These are phyloP conservation scores for Beauveria asiatica DNA, from an alignment of 2,329 filamentous ascomycete genomes.

Conservation along the genomic window DNA sequence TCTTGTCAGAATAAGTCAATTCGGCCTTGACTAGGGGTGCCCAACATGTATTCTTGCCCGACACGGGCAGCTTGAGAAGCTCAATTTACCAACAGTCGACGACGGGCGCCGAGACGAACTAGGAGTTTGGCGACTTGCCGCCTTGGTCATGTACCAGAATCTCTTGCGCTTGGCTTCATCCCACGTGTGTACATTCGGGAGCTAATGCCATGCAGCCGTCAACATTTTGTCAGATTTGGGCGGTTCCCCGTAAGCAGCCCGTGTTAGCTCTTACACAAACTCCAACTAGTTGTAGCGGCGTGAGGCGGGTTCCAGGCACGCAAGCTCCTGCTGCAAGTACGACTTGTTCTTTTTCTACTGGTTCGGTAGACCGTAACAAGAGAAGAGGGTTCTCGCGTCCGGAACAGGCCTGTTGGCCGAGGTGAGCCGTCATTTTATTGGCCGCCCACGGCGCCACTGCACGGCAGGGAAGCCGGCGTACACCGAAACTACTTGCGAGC, in stretches of 20 bases:
- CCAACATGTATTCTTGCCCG: slow-evolving; percentile 4
- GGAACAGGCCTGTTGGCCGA: not conserved
- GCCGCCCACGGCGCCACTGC: not conserved
- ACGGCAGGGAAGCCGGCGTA: not conserved
- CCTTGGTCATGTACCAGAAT: not conserved
- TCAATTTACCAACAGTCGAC: not conserved
- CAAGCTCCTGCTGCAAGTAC: not conserved
- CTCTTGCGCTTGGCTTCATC: not conserved
- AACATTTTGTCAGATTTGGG: slow-evolving; percentile 5
- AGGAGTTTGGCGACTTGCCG: slow-evolving; percentile 7
- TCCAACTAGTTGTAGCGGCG: not conserved
- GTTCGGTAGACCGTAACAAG: not conserved
- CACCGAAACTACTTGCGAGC: slow-evolving; percentile 4
- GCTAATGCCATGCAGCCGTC: not conserved
- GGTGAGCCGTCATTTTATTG: not conserved
- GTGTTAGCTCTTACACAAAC: slow-evolving; percentile 6
- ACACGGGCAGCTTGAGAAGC: not conserved
- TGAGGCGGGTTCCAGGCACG: slow-evolving; percentile 1
- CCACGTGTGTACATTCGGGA: not conserved
- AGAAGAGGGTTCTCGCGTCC: not conserved
- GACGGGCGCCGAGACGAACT: not conserved
- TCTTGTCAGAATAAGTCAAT: slow-evolving; percentile 1
- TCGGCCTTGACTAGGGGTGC: not conserved
- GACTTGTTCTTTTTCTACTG: not conserved
- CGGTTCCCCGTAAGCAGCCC: slow-evolving; percentile 1